These are phyloP conservation scores for Vigna hirtella DNA, from an alignment of 306 rosid species.

Conservation along the genomic window DNA sequence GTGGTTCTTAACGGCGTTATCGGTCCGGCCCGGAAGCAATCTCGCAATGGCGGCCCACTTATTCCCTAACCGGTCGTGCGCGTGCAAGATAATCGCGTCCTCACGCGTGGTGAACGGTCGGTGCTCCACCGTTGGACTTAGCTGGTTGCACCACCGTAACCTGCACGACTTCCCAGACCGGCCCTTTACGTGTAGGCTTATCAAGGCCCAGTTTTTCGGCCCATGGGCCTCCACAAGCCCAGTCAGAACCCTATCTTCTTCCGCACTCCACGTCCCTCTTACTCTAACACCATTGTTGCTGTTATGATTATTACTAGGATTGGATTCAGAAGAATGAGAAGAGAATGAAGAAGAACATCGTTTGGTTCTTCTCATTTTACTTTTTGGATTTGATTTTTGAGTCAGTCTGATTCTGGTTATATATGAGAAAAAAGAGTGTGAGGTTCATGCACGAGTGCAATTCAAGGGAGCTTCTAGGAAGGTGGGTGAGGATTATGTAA, in stretches of 20 bases:
- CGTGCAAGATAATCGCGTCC: constrained; percentile 74
- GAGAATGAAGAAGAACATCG: constrained; percentile 59
- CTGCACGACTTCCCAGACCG: constrained; percentile 88
- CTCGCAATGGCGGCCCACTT: constrained; percentile 90
- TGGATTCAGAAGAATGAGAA: constrained; percentile 57
- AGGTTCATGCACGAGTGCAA: neutral
- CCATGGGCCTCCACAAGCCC: constrained; percentile 74
- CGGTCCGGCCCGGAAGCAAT: constrained; percentile 82
- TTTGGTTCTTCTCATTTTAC: constrained; percentile 44
- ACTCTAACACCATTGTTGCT: constrained; percentile 39
- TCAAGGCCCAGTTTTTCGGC: constrained; percentile 78
- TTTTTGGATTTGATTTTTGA: neutral
- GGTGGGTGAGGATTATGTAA: neutral
- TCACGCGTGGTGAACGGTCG: constrained; percentile 75
- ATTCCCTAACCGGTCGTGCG: constrained; percentile 73
- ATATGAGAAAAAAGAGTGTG: neutral
- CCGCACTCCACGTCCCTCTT: constrained; percentile 87
- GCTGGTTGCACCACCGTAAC: constrained; percentile 89
- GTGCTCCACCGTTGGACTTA: constrained; percentile 80
- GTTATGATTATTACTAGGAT: neutral
- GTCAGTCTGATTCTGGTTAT: constrained; percentile 18
- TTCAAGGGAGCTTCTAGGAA: constrained; percentile 11
- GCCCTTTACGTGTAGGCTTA: constrained; percentile 69
- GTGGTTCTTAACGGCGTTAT: constrained; percentile 86
- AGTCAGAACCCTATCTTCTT: constrained; percentile 77